Evolutionary conservation across 495 filamentous ascomycete genomes (phyloP).

Genomic region (Penicillium paxilli): DNA sequence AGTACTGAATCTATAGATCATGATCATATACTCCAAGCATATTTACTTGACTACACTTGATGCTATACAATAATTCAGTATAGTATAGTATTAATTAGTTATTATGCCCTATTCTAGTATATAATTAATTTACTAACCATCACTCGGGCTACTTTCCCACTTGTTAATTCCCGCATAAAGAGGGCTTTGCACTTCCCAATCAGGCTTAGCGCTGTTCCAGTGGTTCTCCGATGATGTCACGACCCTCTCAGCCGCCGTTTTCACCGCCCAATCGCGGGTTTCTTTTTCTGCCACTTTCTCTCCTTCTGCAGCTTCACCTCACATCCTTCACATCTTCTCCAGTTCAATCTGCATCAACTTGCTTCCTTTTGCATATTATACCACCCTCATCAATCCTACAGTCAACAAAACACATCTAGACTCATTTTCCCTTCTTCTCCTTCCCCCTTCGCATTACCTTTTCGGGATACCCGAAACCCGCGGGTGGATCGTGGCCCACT

Average conservation of each 20-base stretch:
- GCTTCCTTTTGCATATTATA: too few relatives aligned
- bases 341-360: too few relatives aligned
- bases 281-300: not conserved
- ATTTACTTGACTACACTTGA: too few relatives aligned
- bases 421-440: too few relatives aligned
- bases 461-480: constrained; percentile 3
- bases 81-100: not conserved
- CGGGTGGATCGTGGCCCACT: constrained; percentile 11
- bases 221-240: not conserved
- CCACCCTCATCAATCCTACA: not conserved
- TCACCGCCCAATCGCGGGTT: too few relatives aligned
- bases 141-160: not conserved
- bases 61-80: not conserved
- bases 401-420: too few relatives aligned
- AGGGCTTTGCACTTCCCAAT: not conserved
- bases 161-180: not conserved
- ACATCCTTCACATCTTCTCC: not conserved
- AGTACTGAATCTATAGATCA: too few relatives aligned
- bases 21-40: too few relatives aligned
- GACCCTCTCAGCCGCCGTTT: not conserved
- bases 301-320: too few relatives aligned
- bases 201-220: too few relatives aligned
- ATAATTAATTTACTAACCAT: too few relatives aligned
- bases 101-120: too few relatives aligned
- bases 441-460: constrained; percentile 1